Evolutionary conservation across 2,329 filamentous ascomycete species (phyloP).

Genomic region (Xenoacremonium recifei): DNA sequence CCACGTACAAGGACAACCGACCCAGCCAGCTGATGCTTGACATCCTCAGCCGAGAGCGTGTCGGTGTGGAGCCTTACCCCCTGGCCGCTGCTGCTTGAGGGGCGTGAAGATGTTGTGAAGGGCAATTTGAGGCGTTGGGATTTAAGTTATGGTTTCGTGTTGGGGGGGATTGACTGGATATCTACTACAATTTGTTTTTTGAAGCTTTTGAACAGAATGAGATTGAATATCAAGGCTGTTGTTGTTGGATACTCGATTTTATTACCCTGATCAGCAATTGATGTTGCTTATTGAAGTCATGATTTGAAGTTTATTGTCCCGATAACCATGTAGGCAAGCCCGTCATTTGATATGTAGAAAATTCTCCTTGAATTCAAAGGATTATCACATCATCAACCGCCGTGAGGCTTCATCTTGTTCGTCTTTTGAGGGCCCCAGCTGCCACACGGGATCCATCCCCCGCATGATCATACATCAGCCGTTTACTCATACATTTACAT

Average conservation of each 20-base stretch:
- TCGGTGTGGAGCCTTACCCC: slow-evolving; percentile 73
- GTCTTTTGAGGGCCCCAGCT: too few species aligned
- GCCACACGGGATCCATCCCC: too few species aligned
- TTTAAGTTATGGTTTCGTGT: not conserved
- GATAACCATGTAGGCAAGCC: too few species aligned
- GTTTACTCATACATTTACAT: too few species aligned
- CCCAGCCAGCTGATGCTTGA: slow-evolving; percentile 87
- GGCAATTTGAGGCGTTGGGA: not conserved
- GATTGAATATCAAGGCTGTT: not conserved
- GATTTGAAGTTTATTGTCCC: too few species aligned
- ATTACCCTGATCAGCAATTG: not conserved
- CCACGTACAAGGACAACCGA: slow-evolving; percentile 79
- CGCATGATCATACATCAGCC: too few species aligned
- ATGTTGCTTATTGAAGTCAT: too few species aligned
- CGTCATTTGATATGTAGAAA: too few species aligned
- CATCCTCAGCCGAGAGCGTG: slow-evolving; percentile 88
- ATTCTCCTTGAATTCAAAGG: too few species aligned
- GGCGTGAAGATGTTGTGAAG: not conserved
- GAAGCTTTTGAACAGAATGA: too few species aligned
- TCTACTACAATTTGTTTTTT: not conserved
- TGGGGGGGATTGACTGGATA: not conserved
- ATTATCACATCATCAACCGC: too few species aligned
- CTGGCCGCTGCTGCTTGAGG: slow-evolving; percentile 49
- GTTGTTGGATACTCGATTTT: not conserved
- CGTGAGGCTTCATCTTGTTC: too few species aligned